phyloP scores from a whole-genome alignment of 2,329 filamentous ascomycete species.

The Colletotrichum sp. region DNA sequence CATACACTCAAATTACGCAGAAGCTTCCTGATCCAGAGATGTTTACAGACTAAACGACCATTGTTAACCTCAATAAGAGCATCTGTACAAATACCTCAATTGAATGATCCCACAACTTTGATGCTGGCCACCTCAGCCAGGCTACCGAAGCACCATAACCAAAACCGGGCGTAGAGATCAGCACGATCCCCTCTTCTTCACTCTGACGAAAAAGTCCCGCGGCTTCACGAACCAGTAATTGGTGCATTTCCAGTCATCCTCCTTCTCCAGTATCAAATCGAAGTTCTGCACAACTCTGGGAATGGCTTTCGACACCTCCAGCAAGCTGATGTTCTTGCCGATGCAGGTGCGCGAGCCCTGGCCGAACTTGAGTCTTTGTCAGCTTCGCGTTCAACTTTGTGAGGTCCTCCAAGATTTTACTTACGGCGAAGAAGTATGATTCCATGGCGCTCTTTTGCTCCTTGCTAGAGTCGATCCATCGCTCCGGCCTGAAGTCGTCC shows the following conservation, averaged over 20 bases:
- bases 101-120: neutral
- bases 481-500: constrained; percentile 40
- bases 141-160: neutral
- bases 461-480: constrained; percentile 31
- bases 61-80: neutral
- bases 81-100: neutral
- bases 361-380: constrained; percentile 45
- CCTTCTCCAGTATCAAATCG: constrained; percentile 27
- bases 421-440: constrained; percentile 1
- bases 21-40: too few species aligned
- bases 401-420: neutral
- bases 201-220: neutral
- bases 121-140: neutral
- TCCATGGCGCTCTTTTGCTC: constrained; percentile 20
- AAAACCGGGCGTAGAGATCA: neutral
- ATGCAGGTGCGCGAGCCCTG: constrained; percentile 57
- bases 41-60: rapidly evolving
- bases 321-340: constrained; percentile 33
- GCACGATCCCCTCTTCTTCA: neutral
- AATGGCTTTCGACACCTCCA: constrained; percentile 49
- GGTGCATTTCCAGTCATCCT: neutral
- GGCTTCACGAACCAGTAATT: neutral
- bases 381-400: neutral
- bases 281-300: constrained; percentile 39
- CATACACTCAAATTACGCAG: neutral